Evolutionary conservation across 2,329 filamentous ascomycete species (phyloP), one percentile per base, ranked within the genome.

Genomic region (Dactylonectria macrodidyma): DNA sequence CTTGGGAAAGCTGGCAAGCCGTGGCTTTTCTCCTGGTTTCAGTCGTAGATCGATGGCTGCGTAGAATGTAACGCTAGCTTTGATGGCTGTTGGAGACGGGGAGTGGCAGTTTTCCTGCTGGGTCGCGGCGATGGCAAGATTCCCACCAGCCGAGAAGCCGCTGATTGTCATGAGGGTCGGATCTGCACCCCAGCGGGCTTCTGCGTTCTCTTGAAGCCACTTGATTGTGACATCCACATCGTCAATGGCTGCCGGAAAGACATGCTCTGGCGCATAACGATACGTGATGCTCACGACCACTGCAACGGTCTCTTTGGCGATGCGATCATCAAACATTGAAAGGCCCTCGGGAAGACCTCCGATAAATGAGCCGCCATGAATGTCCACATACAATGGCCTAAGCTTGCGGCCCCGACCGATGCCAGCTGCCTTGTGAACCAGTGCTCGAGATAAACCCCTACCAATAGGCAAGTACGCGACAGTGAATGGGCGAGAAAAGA

Each of bases 231-330:
- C 83, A 59, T 85, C 82, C 2, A 83, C 78, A 71, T 89, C 86
- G 60, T 87, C 77, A 2, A 87, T 77, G 3, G 82, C 82, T 1
- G 76, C 78, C 0, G 87, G 86, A 64, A 88, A 88, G 26, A 79
- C 77, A 69, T 87, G 78, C 65, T 87, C 86, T 0, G 86, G 87
- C 8, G 85, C 86, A 36, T 87, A 81, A 1, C 86, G 79, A 69
- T 88, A 88, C 19, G 86, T 84, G 5, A 87, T 80, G 64, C 84
- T 85, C 8, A 88, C 78, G 16, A 84, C 83, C 0, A 86, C 79
- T 2, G 83, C 83, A 1, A 81, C 84, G 0, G 83, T 85, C 44
- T 78, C 71, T 16, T 75, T 68, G 1, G 80, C 80, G 1, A 85
- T 66, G 5, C 73, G 66, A 2, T 75, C 64, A 63, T 81, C 80